Base-by-base conservation (phyloP, 495 filamentous ascomycete genomes). In the Lasiosphaeria miniovina region DNA sequence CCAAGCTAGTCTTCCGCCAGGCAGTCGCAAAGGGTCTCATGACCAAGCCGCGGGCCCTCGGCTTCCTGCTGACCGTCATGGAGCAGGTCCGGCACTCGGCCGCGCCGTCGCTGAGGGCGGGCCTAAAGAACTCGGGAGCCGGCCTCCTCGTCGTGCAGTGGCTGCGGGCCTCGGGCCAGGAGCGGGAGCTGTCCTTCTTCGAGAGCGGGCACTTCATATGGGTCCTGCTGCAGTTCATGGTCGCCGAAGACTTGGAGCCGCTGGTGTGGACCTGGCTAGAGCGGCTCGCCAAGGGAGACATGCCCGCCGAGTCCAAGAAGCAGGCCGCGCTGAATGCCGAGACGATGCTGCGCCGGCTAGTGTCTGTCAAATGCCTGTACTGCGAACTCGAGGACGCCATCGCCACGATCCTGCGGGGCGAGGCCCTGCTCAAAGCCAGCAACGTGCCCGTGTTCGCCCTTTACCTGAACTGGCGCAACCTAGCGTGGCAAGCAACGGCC, bases 121-220 rank as follows among this genome's bases (percentile, higher is more conserved):
- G 63, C 35, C 73, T 81, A 64, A 65, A 66, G 43, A 33, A 57
- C 4, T 76, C 76, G 0, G 71, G 73, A 0, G 76, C 77, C 6
- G 81, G 73, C 6, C 62, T 74, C 0, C 69, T 71, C 1, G 74
- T 84, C 1, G 45, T 81, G 3, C 69, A 74, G 36, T 86, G 82
- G 82, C 72, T 86, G 31, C 76, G 77, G 11, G 71, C 81, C 0
- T 80, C 77, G 4, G 80, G 80, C 6, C 59, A 71, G 43, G 75
- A 78, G 36, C 69, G 68, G 0, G 55, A 65, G 8, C 63, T 76
- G 0, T 38, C 59, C 2, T 80, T 83, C 41, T 58, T 80, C 3
- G 36, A 52, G 7, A 48, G 77, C 45, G 5, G 11, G 7, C 1
- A 6, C 6, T 74, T 84, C 46, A 57, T 73, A 15, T 11, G n/a